phyloP scores from a whole-genome alignment of 495 filamentous ascomycete genomes.

The Podospora australis region DNA sequence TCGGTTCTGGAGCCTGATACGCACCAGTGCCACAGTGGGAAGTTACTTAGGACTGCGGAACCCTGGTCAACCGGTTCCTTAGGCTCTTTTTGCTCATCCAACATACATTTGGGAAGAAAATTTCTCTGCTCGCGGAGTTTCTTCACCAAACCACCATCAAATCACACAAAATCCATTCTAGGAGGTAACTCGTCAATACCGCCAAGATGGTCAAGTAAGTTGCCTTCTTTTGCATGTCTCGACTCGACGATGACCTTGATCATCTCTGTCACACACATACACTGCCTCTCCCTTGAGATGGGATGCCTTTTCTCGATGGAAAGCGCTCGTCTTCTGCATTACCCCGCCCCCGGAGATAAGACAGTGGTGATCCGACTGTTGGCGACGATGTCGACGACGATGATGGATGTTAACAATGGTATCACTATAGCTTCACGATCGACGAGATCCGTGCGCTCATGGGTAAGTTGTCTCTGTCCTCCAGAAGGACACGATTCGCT shows the following conservation, averaged over 20 bases:
- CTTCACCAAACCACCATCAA: constrained; percentile 16
- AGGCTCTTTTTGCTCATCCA: constrained; percentile 17
- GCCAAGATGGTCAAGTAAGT: constrained; percentile 99
- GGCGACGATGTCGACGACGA: constrained; percentile 10
- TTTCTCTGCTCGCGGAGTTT: constrained; percentile 23
- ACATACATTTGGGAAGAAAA: constrained; percentile 19
- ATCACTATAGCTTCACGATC: constrained; percentile 82
- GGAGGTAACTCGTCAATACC: constrained; percentile 49
- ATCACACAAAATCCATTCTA: constrained; percentile 22
- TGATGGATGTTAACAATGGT: constrained; percentile 24
- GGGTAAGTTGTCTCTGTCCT: constrained; percentile 31
- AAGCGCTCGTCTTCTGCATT: constrained; percentile 5
- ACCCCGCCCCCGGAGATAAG: constrained; percentile 46
- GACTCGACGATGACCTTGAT: too few relatives aligned
- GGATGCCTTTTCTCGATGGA: too few relatives aligned
- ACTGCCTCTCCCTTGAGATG: too few relatives aligned
- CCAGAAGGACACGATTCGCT: neutral
- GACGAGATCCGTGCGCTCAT: constrained; percentile 96
- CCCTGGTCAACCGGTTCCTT: constrained; percentile 15
- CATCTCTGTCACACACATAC: neutral
- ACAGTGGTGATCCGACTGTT: neutral
- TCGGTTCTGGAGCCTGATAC: constrained; percentile 25
- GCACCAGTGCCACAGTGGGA: neutral
- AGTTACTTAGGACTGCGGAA: constrained; percentile 17
- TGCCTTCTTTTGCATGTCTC: neutral